Evolutionary conservation across 495 filamentous ascomycete genomes (phyloP), one percentile per base, ranked within the genome.

Genomic region (Opeltia flavorubescens): DNA sequence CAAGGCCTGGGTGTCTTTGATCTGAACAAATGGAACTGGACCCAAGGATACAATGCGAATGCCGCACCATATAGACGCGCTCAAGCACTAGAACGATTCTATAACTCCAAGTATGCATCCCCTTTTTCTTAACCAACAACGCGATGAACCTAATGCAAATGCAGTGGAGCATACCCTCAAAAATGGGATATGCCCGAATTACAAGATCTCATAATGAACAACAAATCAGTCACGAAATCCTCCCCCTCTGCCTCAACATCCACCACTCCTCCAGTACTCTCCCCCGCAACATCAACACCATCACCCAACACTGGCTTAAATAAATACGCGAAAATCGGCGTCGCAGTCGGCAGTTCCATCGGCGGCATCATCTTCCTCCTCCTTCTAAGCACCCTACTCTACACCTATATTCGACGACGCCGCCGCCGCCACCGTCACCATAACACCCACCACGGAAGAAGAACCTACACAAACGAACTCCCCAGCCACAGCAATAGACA

Each of bases 51-150:
- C 17, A 23, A 44, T 44, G 41, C 41, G 5, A 18, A 44, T 28
- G 41, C 41, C 17, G 41, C 41, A 24, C 41, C 41, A 5, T 44
- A 44, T 28, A n/a, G 27, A 28, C n/a, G n/a, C 36, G n/a, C 36
- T 24, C 7, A 40, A 40, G 20, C 21, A 40, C 6, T 40, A 6
- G 20, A 40, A 18, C 6, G 17, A 8, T 40, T 6, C n/a, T 40
- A 40, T 40, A 6, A 24, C 6, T 15, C 13, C 13, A 40, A 40
- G 36, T 40, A 40, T 6, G 36, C 7, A 7, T 15, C 36, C 8
- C 36, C 13, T 15, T 17, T 8, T 6, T 24, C 36, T 8, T 6
- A 18, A 18, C 17, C 36, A 40, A 40, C 7, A 18, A 8, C 36
- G 6, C 36, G 36, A 40, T 17, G 6, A 7, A 7, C 36, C 6